Conservation (phyloP, 768 basidiomycete genomes). For the Tricholoma hemisulphureum region DNA sequence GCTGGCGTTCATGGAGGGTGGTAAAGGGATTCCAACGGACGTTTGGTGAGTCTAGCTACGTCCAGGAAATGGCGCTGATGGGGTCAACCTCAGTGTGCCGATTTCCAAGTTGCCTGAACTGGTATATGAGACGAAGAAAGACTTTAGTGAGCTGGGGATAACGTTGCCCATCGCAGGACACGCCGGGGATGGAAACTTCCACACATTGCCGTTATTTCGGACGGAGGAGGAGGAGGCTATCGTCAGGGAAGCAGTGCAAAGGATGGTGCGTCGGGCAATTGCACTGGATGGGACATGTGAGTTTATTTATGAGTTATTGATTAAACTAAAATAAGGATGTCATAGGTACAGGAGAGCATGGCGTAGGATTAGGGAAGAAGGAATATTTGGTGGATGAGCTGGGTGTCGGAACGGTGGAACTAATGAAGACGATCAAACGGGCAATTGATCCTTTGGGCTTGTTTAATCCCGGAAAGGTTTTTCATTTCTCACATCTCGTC, state of each 20-base stretch:
- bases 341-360: slow-evolving; percentile 78
- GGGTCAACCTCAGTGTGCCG: slow-evolving; percentile 43
- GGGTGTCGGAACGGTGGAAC: slow-evolving; percentile 73
- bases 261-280: slow-evolving; percentile 69
- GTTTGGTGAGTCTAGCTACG: slow-evolving; percentile 53
- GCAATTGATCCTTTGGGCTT: slow-evolving; percentile 71
- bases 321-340: not conserved
- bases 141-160: slow-evolving; percentile 56
- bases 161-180: slow-evolving; percentile 68
- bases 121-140: slow-evolving; percentile 68
- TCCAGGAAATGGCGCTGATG: not conserved
- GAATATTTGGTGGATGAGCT: slow-evolving; percentile 80
- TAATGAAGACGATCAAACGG: slow-evolving; percentile 83
- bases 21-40: slow-evolving; percentile 68
- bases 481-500: not conserved
- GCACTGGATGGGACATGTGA: slow-evolving; percentile 74
- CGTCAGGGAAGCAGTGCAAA: slow-evolving; percentile 47
- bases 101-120: slow-evolving; percentile 64
- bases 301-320: slow-evolving; percentile 15
- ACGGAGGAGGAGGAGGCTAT: slow-evolving; percentile 49
- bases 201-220: slow-evolving; percentile 55
- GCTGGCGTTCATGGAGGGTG: slow-evolving; percentile 55
- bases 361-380: slow-evolving; percentile 83
- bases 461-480: slow-evolving; percentile 83
- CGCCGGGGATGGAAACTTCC: slow-evolving; percentile 66